These are phyloP conservation scores for Solanum tacnaense DNA, from an alignment of 257 asterid species.

Conservation along the genomic window DNA sequence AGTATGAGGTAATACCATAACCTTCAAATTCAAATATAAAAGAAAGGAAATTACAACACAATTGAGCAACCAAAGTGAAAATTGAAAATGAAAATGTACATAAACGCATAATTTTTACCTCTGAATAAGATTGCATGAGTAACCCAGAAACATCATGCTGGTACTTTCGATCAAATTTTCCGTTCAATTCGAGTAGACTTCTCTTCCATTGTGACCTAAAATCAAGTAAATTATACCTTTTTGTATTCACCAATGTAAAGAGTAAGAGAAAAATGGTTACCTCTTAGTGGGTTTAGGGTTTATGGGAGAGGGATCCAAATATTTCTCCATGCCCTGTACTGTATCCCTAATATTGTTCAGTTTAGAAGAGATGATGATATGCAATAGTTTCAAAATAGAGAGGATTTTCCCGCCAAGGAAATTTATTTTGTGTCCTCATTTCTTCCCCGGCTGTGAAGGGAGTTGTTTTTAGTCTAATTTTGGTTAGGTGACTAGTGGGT, in stretches of 20 bases:
- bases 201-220: constrained; percentile 64
- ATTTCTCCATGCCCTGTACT: constrained; percentile 40
- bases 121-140: constrained; percentile 56
- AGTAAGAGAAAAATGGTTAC: constrained; percentile 10
- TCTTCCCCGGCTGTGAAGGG: neutral
- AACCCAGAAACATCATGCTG: constrained; percentile 46
- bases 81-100: neutral
- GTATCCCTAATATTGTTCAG: neutral
- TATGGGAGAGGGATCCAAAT: constrained; percentile 24
- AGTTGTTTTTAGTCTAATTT: neutral
- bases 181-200: constrained; percentile 49
- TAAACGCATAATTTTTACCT: constrained; percentile 24
- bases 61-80: neutral
- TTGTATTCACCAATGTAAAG: neutral
- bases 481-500: no score
- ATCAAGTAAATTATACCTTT: neutral
- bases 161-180: constrained; percentile 47
- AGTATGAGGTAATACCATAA: constrained; percentile 56
- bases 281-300: constrained; percentile 28
- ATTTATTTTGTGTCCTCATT: neutral
- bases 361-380: neutral
- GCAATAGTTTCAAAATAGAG: neutral
- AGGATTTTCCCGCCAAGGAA: neutral
- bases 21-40: constrained; percentile 24
- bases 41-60: neutral